Evolutionary conservation across 2,329 filamentous ascomycete species (phyloP), one percentile per base, ranked within the genome.

Genomic region (Cryphonectria nitschkei): DNA sequence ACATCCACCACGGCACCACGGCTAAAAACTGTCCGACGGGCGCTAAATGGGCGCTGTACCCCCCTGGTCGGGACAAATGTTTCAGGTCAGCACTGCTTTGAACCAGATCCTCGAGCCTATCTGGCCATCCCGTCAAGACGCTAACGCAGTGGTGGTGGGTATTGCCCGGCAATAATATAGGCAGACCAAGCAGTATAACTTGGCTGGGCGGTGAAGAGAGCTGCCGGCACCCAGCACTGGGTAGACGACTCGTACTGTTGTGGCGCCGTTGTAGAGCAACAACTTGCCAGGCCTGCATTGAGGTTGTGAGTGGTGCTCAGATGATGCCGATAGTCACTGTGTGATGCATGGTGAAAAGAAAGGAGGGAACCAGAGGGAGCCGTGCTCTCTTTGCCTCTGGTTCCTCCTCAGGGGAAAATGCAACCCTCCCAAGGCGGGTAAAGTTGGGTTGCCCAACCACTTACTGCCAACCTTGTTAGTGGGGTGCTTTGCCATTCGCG

Each of bases 11-110:
- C 37, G 41, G 14, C 63, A 37, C 64, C 46, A 66, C 29, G 29
- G 19, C 66, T 34, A 68, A 39, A 68, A 68, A 62, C 16, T 62
- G 66, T 50, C 58, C 65, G 56, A 61, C 58, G 16, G 58, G 60
- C 67, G 60, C 67, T 68, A 63, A 63, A n/a, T 22, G 3, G 32
- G 29, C 29, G n/a, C 37, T 50, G 29, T 54, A 32, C 39, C 5
- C 34, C 39, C 50, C 34, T 67, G 43, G 16, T 29, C 52, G 52
- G 65, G 50, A 56, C 34, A 8, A 8, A 46, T 67, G 65, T 67
- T 67, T 67, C 65, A 67, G 50, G 46, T 60, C 22, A 50, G n/a
- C 37, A 41, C n/a, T 54, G 54, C 2, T 41, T n/a, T 46, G 65
- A 58, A 29, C 54, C 54, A 58, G 14, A 29, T 32, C 46, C 46